phyloP scores from a whole-genome alignment of 768 basidiomycete species.

The Lentinula detonsa region DNA sequence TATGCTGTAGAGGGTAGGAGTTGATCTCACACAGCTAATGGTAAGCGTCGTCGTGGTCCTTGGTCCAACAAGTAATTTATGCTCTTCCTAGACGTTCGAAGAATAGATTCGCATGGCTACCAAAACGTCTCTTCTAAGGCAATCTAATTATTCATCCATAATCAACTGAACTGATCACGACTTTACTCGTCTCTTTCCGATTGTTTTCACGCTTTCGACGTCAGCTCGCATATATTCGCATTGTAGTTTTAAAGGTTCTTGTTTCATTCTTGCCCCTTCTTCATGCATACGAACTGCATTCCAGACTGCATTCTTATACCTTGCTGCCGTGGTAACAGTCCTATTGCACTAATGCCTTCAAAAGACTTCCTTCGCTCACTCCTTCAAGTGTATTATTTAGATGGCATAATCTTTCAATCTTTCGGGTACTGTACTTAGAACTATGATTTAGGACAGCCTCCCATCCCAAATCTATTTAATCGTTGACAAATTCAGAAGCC shows the following conservation, averaged over 20 bases:
- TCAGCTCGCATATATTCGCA: slow-evolving; percentile 4
- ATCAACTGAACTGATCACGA: background rate
- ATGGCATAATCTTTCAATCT: slow-evolving; percentile 5
- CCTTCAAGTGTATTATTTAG: slow-evolving; percentile 4
- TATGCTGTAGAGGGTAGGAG: slow-evolving; percentile 63
- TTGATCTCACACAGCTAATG: background rate
- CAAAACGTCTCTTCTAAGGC: background rate
- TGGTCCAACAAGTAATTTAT: background rate
- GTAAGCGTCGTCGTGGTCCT: background rate
- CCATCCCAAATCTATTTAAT: slow-evolving; percentile 3
- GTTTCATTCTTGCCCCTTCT: background rate
- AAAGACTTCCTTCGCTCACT: background rate
- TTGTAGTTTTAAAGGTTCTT: background rate
- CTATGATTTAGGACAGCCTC: slow-evolving; percentile 2
- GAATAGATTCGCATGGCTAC: slow-evolving; percentile 6
- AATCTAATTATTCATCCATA: background rate
- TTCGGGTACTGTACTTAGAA: background rate
- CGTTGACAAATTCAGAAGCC: background rate
- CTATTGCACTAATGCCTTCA: background rate
- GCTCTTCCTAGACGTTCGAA: background rate
- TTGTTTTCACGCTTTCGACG: slow-evolving; percentile 7
- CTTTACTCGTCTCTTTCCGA: background rate
- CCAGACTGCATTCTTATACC: background rate
- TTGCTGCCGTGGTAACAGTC: background rate
- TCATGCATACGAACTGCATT: background rate